These are phyloP conservation scores for Flaveria floridana DNA, from an alignment of 140 eudicot genomes.

Conservation along the genomic window DNA sequence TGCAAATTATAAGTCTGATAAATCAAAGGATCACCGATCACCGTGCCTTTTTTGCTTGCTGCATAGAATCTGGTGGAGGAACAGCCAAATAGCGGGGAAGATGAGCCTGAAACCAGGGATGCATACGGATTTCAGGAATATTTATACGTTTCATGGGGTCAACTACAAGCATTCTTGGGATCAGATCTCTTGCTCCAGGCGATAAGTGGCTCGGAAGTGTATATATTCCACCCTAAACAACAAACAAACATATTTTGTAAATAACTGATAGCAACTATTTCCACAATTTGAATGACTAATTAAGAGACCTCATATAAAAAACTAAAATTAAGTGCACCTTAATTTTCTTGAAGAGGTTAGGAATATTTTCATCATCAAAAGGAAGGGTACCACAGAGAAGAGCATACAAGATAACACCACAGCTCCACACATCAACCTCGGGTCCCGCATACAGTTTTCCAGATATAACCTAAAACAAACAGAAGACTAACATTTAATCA, in stretches of 20 bases:
- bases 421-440: conserved; percentile 66
- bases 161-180: conserved; percentile 71
- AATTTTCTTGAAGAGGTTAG: conserved; percentile 59
- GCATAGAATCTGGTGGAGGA: conserved; percentile 87
- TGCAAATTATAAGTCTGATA: neutral
- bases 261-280: conserved; percentile 1
- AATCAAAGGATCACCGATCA: conserved; percentile 7
- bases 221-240: conserved; percentile 60
- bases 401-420: conserved; percentile 61
- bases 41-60: conserved; percentile 82
- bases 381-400: conserved; percentile 64
- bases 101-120: conserved; percentile 64
- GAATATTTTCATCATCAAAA: conserved; percentile 59
- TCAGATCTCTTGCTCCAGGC: conserved; percentile 64
- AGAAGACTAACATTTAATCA: neutral
- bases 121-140: conserved; percentile 57
- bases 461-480: conserved; percentile 47
- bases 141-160: conserved; percentile 74
- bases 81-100: conserved; percentile 67
- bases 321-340: conserved; percentile 34
- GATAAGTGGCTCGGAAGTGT: conserved; percentile 72
- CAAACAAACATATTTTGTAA: conserved; percentile 17
- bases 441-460: conserved; percentile 65
- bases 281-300: neutral
- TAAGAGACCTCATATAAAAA: neutral